Evolutionary conservation across 768 basidiomycete species (phyloP), one percentile per base, ranked within the genome.

Genomic region (Calocybe gangraenosa): DNA sequence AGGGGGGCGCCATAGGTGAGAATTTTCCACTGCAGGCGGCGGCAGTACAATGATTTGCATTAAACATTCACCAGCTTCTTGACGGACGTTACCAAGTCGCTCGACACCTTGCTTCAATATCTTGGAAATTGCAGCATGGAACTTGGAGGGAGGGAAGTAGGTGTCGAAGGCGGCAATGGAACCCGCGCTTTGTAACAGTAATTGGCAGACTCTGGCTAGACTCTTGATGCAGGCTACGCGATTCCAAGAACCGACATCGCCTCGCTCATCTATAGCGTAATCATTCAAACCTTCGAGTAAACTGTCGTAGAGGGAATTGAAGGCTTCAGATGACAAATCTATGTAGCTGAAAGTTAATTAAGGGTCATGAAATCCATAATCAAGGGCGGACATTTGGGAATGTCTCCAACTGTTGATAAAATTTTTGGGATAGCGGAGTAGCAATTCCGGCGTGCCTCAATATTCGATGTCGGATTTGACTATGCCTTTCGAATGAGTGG

Each of bases 161-260:
- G 64, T 64, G n/a, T 68, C 64, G 47, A 83, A 76, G 40, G 74
- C 63, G 1, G 69, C 57, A 22, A 78, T 55, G n/a, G 51, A 55
- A 42, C 46, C 55, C 19, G 78, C 71, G 36, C 68, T 58, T 10
- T 62, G 55, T 52, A 86, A 70, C 3, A 90, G 56, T 19, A 76
- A 66, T 54, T 73, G 67, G 35, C 76, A 67, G 47, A 81, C 64
- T 7, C 69, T 65, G 14, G 79, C 71, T 44, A 93, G 65, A 8
- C 85, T 84, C 37, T 71, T 71, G 40, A 93, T 75, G 55, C 84
- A 88, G 2, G 82, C 80, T 6, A 87, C 76, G 50, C 95, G 87
- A 41, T 93, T 77, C 92, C 93, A 96, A 2, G 95, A 97, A 33
- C 95, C 95, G 30, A 99, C 87, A 59, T 99, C 96, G 3, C 95